Conservation (phyloP, 2,329 filamentous ascomycete genomes). For the Aspergillus aculeatus region DNA sequence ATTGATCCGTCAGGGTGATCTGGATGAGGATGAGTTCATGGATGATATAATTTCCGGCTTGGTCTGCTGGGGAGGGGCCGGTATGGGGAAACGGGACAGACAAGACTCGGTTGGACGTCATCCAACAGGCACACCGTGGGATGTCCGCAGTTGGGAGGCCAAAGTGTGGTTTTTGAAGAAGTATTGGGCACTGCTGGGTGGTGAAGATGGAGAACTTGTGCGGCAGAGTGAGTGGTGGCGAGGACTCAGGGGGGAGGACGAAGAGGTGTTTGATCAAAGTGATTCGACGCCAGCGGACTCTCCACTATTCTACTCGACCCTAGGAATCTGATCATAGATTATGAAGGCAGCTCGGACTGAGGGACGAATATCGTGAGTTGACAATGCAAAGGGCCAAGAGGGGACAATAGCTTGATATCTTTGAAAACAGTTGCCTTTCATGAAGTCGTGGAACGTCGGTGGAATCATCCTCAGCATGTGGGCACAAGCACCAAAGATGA, state of each 20-base stretch:
- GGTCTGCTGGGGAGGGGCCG: conserved; percentile 21
- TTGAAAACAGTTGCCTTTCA: no score
- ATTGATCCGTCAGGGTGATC: conserved; percentile 10
- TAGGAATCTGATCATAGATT: no score
- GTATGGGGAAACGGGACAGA: conserved; percentile 17
- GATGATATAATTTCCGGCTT: conserved; percentile 17
- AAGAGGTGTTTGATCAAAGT: background rate
- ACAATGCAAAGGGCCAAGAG: no score
- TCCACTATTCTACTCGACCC: no score
- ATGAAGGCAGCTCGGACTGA: no score
- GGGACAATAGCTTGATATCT: no score
- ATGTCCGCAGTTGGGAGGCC: conserved; percentile 47
- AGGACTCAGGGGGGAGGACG: conserved; percentile 19
- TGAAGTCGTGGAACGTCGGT: no score
- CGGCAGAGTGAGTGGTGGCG: conserved; percentile 26
- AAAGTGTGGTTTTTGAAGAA: conserved; percentile 47
- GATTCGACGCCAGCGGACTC: background rate
- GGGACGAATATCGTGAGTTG: no score
- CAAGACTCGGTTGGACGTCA: conserved; percentile 11
- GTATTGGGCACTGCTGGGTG: conserved; percentile 38
- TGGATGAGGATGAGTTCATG: conserved; percentile 23
- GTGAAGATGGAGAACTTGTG: conserved; percentile 38
- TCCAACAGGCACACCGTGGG: conserved; percentile 45
- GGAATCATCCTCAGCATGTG: no score
- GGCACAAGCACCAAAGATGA: no score